These are phyloP conservation scores for Cytospora schulzeri DNA, from an alignment of 2,329 filamentous ascomycete genomes.

Conservation along the genomic window DNA sequence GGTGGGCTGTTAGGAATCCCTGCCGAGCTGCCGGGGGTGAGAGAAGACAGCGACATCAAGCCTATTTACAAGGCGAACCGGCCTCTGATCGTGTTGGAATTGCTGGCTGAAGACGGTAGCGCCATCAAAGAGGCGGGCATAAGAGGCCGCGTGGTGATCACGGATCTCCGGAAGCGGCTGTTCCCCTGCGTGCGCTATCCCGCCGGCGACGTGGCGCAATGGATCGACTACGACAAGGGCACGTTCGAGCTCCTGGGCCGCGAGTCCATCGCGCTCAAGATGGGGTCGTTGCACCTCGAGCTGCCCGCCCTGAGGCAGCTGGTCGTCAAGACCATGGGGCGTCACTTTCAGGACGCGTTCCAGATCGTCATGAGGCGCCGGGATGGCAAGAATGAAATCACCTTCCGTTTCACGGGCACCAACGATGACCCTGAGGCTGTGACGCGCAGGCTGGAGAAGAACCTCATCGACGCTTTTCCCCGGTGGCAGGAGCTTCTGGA, in stretches of 20 bases:
- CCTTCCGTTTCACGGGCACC: too few relatives aligned
- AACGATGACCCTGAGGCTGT: too few relatives aligned
- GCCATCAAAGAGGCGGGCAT: neutral
- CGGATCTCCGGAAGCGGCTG: neutral
- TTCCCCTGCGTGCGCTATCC: neutral
- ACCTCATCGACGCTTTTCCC: neutral
- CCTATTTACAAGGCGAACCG: neutral
- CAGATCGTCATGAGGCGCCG: too few relatives aligned
- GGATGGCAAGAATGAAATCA: too few relatives aligned
- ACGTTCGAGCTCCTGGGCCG: neutral
- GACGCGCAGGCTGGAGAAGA: neutral
- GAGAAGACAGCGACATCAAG: neutral
- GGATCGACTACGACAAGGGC: neutral
- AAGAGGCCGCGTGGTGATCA: neutral
- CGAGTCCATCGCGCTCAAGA: neutral
- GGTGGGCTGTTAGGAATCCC: too few relatives aligned
- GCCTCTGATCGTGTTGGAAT: neutral
- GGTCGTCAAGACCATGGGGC: neutral
- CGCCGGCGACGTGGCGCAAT: neutral
- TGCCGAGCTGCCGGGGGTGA: neutral
- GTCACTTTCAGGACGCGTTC: too few relatives aligned
- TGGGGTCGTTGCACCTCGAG: neutral
- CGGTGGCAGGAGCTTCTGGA: neutral
- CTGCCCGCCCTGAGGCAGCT: neutral
- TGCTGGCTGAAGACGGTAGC: neutral